Evolutionary conservation across 1,139 yeast species (phyloP).

Genomic region (Yamadazyma trypodendri): DNA sequence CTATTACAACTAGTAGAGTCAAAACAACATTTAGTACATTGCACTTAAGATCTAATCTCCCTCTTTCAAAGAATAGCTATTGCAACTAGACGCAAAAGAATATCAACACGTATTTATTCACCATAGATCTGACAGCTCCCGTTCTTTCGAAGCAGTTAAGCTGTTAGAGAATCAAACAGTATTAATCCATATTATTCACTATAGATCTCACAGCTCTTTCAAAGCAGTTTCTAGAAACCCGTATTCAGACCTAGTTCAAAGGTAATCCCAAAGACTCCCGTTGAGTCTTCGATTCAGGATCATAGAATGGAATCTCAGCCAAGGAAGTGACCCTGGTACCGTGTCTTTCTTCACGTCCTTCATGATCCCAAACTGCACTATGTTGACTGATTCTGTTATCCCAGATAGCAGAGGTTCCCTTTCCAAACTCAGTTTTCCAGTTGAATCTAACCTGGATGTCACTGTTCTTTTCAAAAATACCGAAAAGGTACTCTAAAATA

Average conservation of each 20-base stretch:
- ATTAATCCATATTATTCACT: too few relatives aligned
- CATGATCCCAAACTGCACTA: constrained; percentile 51
- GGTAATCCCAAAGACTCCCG: constrained; percentile 52
- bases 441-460: constrained; percentile 45
- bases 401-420: constrained; percentile 58
- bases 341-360: constrained; percentile 50
- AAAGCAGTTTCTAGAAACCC: too few relatives aligned
- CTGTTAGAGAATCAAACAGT: too few relatives aligned
- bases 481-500: constrained; percentile 34
- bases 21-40: too few relatives aligned
- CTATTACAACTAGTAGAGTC: too few relatives aligned
- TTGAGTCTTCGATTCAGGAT: constrained; percentile 51
- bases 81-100: too few relatives aligned
- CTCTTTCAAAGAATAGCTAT: too few relatives aligned
- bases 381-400: constrained; percentile 56
- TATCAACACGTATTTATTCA: too few relatives aligned
- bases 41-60: too few relatives aligned
- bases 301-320: constrained; percentile 55
- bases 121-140: too few relatives aligned
- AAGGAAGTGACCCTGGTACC: constrained; percentile 60
- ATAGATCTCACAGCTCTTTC: too few relatives aligned
- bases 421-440: constrained; percentile 50
- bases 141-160: too few relatives aligned
- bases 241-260: constrained; percentile 19
- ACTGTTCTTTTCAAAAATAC: constrained; percentile 33